Conservation (phyloP, 1,139 yeast genomes). For the Spencermartinsiella ligniputridi region DNA sequence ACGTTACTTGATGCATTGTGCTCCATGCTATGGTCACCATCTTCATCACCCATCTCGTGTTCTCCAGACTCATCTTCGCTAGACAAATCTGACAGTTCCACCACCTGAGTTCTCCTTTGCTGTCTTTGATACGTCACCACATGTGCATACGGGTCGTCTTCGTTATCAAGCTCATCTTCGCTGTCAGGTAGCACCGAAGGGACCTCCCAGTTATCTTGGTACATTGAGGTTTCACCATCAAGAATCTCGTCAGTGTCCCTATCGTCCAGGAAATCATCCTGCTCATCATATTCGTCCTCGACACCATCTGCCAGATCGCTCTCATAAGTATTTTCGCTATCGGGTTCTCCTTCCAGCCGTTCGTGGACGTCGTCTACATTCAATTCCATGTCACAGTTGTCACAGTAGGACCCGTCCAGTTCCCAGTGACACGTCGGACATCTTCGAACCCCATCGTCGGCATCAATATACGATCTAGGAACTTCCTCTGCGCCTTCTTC, state of each 20-base stretch:
- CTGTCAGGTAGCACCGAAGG: background rate
- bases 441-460: constrained; percentile 26
- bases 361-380: constrained; percentile 37
- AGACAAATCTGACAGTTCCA: too few relatives aligned
- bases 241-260: constrained; percentile 7
- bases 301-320: constrained; percentile 5
- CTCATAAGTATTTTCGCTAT: constrained; percentile 4
- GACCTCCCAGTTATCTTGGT: constrained; percentile 3
- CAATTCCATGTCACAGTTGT: constrained; percentile 12
- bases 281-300: constrained; percentile 7
- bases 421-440: constrained; percentile 30
- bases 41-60: too few relatives aligned
- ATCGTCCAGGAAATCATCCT: constrained; percentile 11
- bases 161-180: background rate
- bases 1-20: too few relatives aligned
- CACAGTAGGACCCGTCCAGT: constrained; percentile 21
- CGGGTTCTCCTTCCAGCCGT: constrained; percentile 5
- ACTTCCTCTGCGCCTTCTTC: constrained; percentile 4
- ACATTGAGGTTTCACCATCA: background rate
- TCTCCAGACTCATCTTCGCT: too few relatives aligned
- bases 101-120: too few relatives aligned
- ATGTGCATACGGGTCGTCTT: too few relatives aligned
- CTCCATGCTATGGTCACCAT: too few relatives aligned
- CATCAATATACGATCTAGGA: constrained; percentile 16
- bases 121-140: too few relatives aligned